Conservation (phyloP, 805 yeast genomes). For the Zygotorulaspora chibaensis region DNA sequence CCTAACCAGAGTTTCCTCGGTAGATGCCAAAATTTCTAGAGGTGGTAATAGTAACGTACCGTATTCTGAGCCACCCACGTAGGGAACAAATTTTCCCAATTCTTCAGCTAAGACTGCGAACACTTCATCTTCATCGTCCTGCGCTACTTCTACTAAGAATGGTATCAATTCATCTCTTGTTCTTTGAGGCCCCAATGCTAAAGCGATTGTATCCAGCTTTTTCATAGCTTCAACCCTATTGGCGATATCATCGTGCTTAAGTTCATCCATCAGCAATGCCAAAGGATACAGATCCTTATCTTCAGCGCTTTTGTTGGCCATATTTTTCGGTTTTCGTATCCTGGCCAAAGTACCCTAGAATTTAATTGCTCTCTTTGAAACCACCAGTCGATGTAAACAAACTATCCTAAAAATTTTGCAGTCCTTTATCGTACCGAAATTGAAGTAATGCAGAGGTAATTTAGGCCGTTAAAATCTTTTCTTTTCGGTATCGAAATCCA, state of each 20-base stretch:
- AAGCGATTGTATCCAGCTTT: constrained; percentile 86
- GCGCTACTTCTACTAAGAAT: constrained; percentile 77
- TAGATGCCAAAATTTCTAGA: constrained; percentile 77
- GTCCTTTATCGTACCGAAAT: too few relatives aligned
- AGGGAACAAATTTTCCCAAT: constrained; percentile 81
- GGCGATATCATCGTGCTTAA: constrained; percentile 93
- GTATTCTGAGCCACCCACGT: constrained; percentile 75
- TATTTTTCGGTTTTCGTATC: neutral
- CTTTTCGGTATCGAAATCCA: neutral
- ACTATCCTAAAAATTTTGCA: too few relatives aligned
- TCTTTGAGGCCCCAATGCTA: constrained; percentile 91
- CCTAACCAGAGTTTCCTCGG: constrained; percentile 94
- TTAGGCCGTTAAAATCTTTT: neutral
- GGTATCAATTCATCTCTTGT: constrained; percentile 87
- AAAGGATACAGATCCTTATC: constrained; percentile 71
- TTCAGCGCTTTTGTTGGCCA: constrained; percentile 15
- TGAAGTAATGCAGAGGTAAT: neutral
- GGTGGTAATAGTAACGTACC: constrained; percentile 59
- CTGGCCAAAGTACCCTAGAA: neutral
- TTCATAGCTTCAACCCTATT: constrained; percentile 94
- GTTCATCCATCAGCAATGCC: constrained; percentile 94
- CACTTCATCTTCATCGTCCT: constrained; percentile 98
- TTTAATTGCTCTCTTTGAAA: too few relatives aligned
- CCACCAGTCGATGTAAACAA: too few relatives aligned
- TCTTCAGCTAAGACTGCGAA: constrained; percentile 90